Evolutionary conservation across 257 asterid genomes (phyloP).

Genomic region (Jasminum sambac): DNA sequence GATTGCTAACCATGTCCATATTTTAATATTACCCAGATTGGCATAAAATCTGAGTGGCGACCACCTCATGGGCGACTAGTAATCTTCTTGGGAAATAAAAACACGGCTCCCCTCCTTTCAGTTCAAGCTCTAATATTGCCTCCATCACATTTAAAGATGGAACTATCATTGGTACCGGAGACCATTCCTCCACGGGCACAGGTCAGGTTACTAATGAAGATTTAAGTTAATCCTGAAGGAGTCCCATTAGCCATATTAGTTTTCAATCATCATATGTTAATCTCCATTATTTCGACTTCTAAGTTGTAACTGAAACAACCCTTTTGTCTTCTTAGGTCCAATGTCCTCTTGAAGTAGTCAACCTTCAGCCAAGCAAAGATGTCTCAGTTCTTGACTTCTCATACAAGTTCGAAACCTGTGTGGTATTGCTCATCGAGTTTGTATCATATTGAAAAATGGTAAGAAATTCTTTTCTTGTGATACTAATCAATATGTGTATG

Average conservation of each 20-base stretch:
- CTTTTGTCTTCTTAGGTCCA: conserved; percentile 59
- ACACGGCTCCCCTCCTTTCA: conserved; percentile 67
- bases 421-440: conserved; percentile 41
- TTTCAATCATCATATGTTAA: neutral
- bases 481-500: conserved; percentile 25
- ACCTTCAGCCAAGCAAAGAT: conserved; percentile 89
- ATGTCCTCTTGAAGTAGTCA: conserved; percentile 85
- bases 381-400: conserved; percentile 85
- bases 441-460: neutral
- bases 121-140: conserved; percentile 74
- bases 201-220: conserved; percentile 41
- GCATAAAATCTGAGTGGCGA: conserved; percentile 93
- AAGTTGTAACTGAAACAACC: conserved; percentile 15
- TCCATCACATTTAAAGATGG: conserved; percentile 75
- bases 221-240: neutral
- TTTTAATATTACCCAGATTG: conserved; percentile 54
- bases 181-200: conserved; percentile 97
- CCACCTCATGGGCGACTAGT: conserved; percentile 80
- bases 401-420: conserved; percentile 62
- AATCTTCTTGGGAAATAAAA: conserved; percentile 92
- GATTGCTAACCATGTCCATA: conserved; percentile 13
- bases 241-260: conserved; percentile 6
- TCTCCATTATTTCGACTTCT: conserved; percentile 2
- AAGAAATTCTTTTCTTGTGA: conserved; percentile 9
- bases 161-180: conserved; percentile 82